phyloP scores from a whole-genome alignment of 2,329 filamentous ascomycete species.

The Sporothrix protearum region DNA sequence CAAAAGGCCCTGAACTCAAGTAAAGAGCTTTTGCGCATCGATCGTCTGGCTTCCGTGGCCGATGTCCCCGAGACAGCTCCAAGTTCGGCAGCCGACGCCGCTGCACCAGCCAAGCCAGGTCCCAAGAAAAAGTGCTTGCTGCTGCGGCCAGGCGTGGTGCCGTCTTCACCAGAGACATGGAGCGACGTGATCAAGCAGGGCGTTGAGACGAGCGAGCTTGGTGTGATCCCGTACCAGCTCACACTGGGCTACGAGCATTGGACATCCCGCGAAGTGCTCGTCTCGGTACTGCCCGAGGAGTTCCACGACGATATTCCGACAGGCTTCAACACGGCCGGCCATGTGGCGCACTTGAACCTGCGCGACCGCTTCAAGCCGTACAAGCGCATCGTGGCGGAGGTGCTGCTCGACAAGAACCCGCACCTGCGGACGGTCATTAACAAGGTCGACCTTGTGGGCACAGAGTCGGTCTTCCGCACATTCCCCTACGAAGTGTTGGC shows the following conservation, averaged over 20 bases:
- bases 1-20: constrained; percentile 63
- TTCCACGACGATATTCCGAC: constrained; percentile 75
- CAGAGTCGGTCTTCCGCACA: constrained; percentile 80
- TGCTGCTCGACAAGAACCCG: constrained; percentile 86
- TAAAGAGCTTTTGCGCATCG: constrained; percentile 62
- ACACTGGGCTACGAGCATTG: constrained; percentile 80
- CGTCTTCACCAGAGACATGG: constrained; percentile 68
- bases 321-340: constrained; percentile 84
- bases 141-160: constrained; percentile 54
- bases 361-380: constrained; percentile 78
- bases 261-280: constrained; percentile 85
- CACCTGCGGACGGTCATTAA: constrained; percentile 86
- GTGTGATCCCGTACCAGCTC: constrained; percentile 74
- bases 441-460: constrained; percentile 85
- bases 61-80: constrained; percentile 55
- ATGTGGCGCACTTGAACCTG: constrained; percentile 91
- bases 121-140: constrained; percentile 55
- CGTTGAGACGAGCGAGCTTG: constrained; percentile 63
- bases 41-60: constrained; percentile 61
- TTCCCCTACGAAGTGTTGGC: constrained; percentile 89
- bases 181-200: constrained; percentile 65
- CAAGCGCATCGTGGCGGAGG: constrained; percentile 78
- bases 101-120: constrained; percentile 36
- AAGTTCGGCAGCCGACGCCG: constrained; percentile 33
- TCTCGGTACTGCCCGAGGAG: constrained; percentile 74